Evolutionary conservation across 148 eudicot genomes (phyloP), one percentile per base, ranked within the genome.

Genomic region (Chenopodium quinoa): DNA sequence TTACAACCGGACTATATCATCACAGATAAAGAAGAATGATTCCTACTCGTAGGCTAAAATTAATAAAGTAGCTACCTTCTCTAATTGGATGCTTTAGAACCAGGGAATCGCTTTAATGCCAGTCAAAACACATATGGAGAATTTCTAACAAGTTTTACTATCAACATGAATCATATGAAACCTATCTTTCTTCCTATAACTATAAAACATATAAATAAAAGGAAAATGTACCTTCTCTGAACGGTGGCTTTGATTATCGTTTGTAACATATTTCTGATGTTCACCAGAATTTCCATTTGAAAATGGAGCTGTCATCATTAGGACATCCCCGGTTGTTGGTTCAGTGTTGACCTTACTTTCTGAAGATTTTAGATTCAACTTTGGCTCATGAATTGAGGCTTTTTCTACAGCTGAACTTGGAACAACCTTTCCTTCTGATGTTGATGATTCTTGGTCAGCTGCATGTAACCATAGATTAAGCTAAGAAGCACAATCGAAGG

Each of bases 361-460:
- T 62, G 72, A 54, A 50, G 83, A 75, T 76, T 80, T 80, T 19
- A 54, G 22, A 27, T 74, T 32, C 76, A 71, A 74, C 54, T 58
- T 81, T 69, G 79, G 79, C 79, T 82, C 84, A 13, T 77, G 23
- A 44, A 25, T 62, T 52, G 80, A 60, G 73, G 54, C 73, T 81
- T 80, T 79, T 67, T 81, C 88, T 54, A 81, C 79, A 72, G 88
- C 92, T 89, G 89, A 2, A 12, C 32, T 13, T 23, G 52, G 27
- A 40, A 62, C 29, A 29, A 50, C 19, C 67, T 20, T 48, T 9
- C 34, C 40, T n/a, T 23, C 63, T 50, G 77, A 63, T 7, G 37
- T 74, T 13, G 37, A 50, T 27, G 77, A 50, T 74, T 74, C 63
- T 46, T 72, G 75, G n/a, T 82, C 78, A 75, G 87, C 94, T 89